These are phyloP conservation scores for Pluteus cervinus DNA, from an alignment of 768 basidiomycete genomes.

Conservation along the genomic window DNA sequence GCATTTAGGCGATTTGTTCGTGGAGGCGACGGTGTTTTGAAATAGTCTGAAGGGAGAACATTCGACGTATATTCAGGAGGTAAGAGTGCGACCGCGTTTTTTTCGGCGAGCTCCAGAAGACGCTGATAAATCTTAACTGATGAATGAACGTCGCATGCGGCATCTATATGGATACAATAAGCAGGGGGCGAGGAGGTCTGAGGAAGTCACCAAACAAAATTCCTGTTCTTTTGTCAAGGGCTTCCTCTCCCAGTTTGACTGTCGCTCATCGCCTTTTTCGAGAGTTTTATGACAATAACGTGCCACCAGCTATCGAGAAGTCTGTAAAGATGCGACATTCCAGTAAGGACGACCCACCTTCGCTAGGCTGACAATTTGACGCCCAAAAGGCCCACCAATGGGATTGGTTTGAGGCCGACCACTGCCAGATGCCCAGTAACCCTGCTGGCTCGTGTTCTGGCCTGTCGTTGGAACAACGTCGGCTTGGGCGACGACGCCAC, in stretches of 20 bases:
- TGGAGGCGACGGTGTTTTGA: too few relatives aligned
- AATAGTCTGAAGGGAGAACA: too few relatives aligned
- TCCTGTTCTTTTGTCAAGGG: not conserved
- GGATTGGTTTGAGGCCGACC: not conserved
- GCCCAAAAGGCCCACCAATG: constrained; percentile 14
- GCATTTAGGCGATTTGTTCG: too few relatives aligned
- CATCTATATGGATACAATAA: constrained; percentile 19
- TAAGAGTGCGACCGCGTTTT: constrained; percentile 12
- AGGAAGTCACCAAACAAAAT: not conserved
- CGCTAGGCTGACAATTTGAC: constrained; percentile 25
- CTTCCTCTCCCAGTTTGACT: constrained; percentile 25
- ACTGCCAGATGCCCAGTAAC: constrained; percentile 3
- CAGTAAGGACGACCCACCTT: constrained; percentile 16
- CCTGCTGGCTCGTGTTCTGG: too few relatives aligned
- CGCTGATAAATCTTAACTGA: constrained; percentile 22
- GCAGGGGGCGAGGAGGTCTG: not conserved
- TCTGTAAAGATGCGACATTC: not conserved
- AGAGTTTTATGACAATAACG: constrained; percentile 24
- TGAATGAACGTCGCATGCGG: constrained; percentile 32
- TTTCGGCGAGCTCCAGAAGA: constrained; percentile 19
- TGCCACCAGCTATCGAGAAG: constrained; percentile 20
- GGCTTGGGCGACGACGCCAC: constrained; percentile 21
- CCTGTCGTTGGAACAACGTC: too few relatives aligned
- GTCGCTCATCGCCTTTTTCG: constrained; percentile 18
- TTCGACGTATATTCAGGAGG: not conserved